A percentile compares a stretch with the other conserved stretches of the same genome.
These are phyloP conservation scores for Niebla homalea DNA, from an alignment of 495 filamentous ascomycete genomes.

Conservation along the genomic window DNA sequence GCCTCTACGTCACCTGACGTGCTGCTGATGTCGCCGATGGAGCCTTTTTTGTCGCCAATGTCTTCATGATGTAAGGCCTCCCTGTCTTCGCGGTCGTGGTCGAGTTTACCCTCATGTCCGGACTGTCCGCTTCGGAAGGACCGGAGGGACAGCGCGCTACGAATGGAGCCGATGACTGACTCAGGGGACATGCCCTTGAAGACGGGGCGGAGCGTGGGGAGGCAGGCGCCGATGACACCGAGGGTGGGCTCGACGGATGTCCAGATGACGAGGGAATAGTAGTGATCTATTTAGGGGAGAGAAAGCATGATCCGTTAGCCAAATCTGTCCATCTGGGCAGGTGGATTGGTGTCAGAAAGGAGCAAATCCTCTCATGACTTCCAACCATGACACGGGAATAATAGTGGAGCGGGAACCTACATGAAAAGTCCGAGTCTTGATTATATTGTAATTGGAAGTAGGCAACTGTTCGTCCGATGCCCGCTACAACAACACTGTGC, in stretches of 20 bases:
- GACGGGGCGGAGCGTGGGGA: conserved; percentile 3
- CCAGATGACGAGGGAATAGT: conserved; percentile 7
- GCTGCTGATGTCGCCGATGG: no score
- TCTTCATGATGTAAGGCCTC: not conserved
- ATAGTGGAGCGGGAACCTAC: not conserved
- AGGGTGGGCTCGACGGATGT: conserved; percentile 6
- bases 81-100: not conserved
- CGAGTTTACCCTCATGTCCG: conserved; percentile 7
- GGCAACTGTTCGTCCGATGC: conserved; percentile 27
- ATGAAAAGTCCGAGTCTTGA: not conserved
- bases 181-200: conserved; percentile 7
- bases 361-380: not conserved
- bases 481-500: conserved; percentile 22
- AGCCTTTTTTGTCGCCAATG: not conserved
- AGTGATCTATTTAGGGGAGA: not conserved
- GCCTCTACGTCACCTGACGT: no score
- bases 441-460: conserved; percentile 3
- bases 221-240: conserved; percentile 8
- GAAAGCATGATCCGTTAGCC: not conserved
- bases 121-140: conserved; percentile 16
- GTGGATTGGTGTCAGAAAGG: not conserved
- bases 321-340: not conserved
- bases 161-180: conserved; percentile 38
- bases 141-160: conserved; percentile 33
- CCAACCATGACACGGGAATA: not conserved